A percentile compares a stretch with the other conserved stretches of the same genome.
phyloP scores from a whole-genome alignment of 176 grass and related monocot species.

The Oryza officinalis region DNA sequence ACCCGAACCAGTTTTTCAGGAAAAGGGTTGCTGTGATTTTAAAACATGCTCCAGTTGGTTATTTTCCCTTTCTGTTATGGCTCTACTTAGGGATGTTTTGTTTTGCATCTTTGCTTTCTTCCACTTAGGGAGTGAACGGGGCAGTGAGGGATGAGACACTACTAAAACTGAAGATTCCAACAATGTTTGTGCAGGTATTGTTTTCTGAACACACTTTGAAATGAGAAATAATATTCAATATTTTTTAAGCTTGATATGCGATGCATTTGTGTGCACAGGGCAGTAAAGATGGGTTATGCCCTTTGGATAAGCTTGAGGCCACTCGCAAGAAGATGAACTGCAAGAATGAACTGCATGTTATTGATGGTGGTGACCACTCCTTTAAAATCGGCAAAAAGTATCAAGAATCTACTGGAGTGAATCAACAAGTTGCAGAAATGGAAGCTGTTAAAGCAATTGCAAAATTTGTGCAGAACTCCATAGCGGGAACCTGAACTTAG shows the following conservation, averaged over 20 bases:
- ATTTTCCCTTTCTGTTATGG: constrained; percentile 2
- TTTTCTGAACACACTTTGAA: constrained; percentile 10
- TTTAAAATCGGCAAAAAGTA: constrained; percentile 77
- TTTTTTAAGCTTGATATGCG: neutral
- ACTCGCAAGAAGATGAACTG: constrained; percentile 78
- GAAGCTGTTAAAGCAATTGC: constrained; percentile 62
- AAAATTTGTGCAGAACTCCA: constrained; percentile 55
- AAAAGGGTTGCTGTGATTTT: neutral
- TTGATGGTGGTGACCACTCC: constrained; percentile 91
- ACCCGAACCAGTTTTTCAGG: neutral
- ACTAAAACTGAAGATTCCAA: constrained; percentile 69
- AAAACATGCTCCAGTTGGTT: neutral
- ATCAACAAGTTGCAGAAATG: constrained; percentile 62
- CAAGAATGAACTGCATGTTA: constrained; percentile 63
- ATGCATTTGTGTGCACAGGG: constrained; percentile 48
- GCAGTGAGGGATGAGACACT: constrained; percentile 63
- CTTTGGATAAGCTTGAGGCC: constrained; percentile 62
- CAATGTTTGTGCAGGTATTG: constrained; percentile 85
- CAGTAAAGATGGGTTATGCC: constrained; percentile 84
- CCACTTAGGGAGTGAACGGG: constrained; percentile 71
- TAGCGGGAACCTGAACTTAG: constrained; percentile 24
- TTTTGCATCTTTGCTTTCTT: constrained; percentile 25
- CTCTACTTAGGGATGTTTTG: neutral
- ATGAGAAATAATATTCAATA: neutral
- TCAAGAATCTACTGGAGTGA: constrained; percentile 52